A percentile compares a stretch with the other conserved stretches of the same genome.
Conservation (phyloP, 305 asterid genomes). For the Solanum hybrid region DNA sequence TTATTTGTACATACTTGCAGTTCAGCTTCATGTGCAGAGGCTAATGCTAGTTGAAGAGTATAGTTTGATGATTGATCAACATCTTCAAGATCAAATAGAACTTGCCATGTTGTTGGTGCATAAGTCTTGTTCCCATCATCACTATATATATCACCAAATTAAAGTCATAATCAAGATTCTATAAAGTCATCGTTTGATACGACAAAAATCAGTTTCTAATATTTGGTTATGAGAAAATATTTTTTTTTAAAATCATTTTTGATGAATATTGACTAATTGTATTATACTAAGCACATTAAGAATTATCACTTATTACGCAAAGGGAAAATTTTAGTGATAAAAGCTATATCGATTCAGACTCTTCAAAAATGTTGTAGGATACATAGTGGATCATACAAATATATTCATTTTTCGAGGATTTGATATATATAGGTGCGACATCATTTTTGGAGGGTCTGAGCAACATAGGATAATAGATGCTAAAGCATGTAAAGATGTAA, state of each 20-base stretch:
- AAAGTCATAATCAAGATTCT: background rate
- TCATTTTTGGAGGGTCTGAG: rapidly evolving
- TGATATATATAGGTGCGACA: background rate
- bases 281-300: background rate
- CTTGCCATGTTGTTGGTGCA: conserved; percentile 66
- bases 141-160: conserved; percentile 21
- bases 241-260: no score
- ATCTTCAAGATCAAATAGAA: conserved; percentile 38
- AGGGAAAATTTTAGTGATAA: background rate
- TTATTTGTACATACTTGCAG: conserved; percentile 36
- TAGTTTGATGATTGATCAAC: conserved; percentile 30
- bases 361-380: rapidly evolving
- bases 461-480: background rate
- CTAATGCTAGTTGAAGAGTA: conserved; percentile 66
- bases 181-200: background rate
- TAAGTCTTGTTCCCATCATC: conserved; percentile 47
- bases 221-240: background rate
- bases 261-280: background rate
- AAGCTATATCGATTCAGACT: background rate
- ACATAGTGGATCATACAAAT: background rate
- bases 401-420: no score
- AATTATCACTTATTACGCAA: background rate
- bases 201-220: background rate
- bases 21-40: conserved; percentile 72
- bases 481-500: background rate